These are phyloP conservation scores for Penicillium expansum DNA, from an alignment of 2,329 filamentous ascomycete genomes.

Conservation along the genomic window DNA sequence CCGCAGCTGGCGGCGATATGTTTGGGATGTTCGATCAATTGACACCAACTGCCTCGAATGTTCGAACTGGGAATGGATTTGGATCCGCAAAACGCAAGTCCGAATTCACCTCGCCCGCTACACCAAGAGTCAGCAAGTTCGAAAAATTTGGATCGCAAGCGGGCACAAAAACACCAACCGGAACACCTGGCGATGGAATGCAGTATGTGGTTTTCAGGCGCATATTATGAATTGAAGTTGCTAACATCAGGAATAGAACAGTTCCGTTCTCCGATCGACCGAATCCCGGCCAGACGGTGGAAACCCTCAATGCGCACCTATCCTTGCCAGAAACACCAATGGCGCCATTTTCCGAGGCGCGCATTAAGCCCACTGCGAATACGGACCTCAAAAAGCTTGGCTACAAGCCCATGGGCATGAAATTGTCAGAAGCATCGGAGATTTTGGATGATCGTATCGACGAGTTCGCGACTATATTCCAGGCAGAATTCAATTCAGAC, in stretches of 20 bases:
- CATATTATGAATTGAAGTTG: background rate
- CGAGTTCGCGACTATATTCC: conserved; percentile 72
- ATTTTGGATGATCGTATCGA: conserved; percentile 95
- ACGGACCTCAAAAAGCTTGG: conserved; percentile 87
- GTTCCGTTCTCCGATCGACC: conserved; percentile 70
- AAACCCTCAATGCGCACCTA: conserved; percentile 78
- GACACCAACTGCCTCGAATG: conserved; percentile 60
- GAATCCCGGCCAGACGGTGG: conserved; percentile 77
- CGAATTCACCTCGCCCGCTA: conserved; percentile 48
- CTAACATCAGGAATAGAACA: conserved; percentile 40
- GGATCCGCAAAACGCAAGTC: conserved; percentile 55
- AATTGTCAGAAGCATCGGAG: conserved; percentile 85
- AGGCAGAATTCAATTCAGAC: conserved; percentile 71
- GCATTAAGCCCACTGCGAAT: conserved; percentile 79
- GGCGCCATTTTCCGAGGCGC: conserved; percentile 68
- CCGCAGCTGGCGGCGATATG: conserved; percentile 62
- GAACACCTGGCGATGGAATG: conserved; percentile 31
- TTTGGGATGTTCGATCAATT: conserved; percentile 79
- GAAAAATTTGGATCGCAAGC: conserved; percentile 52
- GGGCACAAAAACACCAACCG: conserved; percentile 37
- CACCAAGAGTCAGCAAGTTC: conserved; percentile 43
- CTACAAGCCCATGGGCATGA: conserved; percentile 94
- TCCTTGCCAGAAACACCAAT: conserved; percentile 65
- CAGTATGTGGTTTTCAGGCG: conserved; percentile 34
- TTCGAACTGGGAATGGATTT: conserved; percentile 29